Conservation (phyloP, 805 yeast species). For the Kluyveromyces wickerhamii region DNA sequence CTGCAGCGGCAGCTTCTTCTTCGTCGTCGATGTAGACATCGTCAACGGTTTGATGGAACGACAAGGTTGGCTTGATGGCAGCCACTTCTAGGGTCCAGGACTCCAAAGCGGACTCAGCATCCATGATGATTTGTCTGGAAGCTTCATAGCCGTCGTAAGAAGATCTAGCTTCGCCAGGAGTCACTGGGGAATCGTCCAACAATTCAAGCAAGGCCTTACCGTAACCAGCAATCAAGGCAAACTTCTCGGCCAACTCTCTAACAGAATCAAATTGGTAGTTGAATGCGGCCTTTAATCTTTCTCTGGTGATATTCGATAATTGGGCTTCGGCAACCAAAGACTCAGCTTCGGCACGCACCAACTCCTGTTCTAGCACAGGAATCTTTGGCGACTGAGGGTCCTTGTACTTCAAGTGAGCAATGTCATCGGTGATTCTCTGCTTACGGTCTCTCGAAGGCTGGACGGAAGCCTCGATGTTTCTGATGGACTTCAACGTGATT, state of each 20-base stretch:
- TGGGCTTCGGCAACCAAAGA: slow-evolving; percentile 89
- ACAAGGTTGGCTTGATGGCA: slow-evolving; percentile 72
- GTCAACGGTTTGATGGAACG: slow-evolving; percentile 51
- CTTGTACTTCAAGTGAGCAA: slow-evolving; percentile 76
- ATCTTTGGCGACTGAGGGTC: slow-evolving; percentile 79
- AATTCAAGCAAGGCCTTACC: slow-evolving; percentile 81
- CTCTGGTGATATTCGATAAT: slow-evolving; percentile 80
- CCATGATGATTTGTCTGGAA: slow-evolving; percentile 78
- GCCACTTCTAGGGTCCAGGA: slow-evolving; percentile 81
- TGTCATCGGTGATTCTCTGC: slow-evolving; percentile 76
- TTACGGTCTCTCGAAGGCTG: slow-evolving; percentile 86
- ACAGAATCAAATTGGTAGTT: slow-evolving; percentile 79
- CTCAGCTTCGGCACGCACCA: slow-evolving; percentile 89
- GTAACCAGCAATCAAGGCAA: slow-evolving; percentile 80
- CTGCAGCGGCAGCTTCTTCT: slow-evolving; percentile 20
- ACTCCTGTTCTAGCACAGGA: slow-evolving; percentile 74
- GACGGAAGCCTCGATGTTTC: slow-evolving; percentile 81
- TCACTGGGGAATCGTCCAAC: slow-evolving; percentile 76
- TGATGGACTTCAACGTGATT: slow-evolving; percentile 68
- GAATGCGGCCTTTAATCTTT: slow-evolving; percentile 77
- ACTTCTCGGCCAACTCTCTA: slow-evolving; percentile 79
- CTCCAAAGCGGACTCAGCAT: slow-evolving; percentile 75
- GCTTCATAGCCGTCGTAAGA: slow-evolving; percentile 87
- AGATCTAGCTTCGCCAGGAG: slow-evolving; percentile 89
- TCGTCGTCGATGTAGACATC: slow-evolving; percentile 45